A percentile compares a stretch with the other conserved stretches of the same genome.
phyloP scores from a whole-genome alignment of 1,139 yeast genomes.

The Meyerozyma carpophila region DNA sequence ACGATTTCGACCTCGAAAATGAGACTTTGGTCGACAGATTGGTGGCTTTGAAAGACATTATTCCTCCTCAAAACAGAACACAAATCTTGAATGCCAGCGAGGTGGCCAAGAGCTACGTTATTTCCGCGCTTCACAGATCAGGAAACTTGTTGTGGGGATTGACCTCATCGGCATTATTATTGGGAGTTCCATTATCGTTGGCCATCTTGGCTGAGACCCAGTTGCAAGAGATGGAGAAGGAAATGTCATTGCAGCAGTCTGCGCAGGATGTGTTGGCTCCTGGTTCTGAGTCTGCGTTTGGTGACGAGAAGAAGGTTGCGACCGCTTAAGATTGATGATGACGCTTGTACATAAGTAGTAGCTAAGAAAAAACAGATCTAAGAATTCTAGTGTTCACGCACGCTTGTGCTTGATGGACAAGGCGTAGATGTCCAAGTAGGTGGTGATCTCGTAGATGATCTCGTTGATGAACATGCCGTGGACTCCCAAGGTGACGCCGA shows the following conservation, averaged over 20 bases:
- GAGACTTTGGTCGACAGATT: conserved; percentile 87
- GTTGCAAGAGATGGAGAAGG: conserved; percentile 90
- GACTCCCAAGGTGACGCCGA: conserved; percentile 71
- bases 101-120: conserved; percentile 31
- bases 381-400: conserved; percentile 18
- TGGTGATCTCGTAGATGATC: conserved; percentile 77
- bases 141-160: conserved; percentile 82
- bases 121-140: conserved; percentile 48
- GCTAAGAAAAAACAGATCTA: neutral
- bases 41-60: conserved; percentile 83
- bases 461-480: conserved; percentile 79
- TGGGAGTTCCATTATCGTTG: conserved; percentile 90
- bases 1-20: conserved; percentile 59
- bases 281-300: conserved; percentile 58
- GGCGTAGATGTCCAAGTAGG: conserved; percentile 80
- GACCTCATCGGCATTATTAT: conserved; percentile 75
- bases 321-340: conserved; percentile 6
- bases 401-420: conserved; percentile 78
- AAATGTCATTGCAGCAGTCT: conserved; percentile 79
- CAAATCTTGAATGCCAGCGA: conserved; percentile 32
- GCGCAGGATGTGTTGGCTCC: conserved; percentile 82
- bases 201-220: conserved; percentile 91
- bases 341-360: conserved; percentile 5
- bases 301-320: conserved; percentile 23
- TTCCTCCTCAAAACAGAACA: conserved; percentile 83